Conservation (phyloP, 2,329 filamentous ascomycete genomes). For the Berkeleyomyces rouxiae region DNA sequence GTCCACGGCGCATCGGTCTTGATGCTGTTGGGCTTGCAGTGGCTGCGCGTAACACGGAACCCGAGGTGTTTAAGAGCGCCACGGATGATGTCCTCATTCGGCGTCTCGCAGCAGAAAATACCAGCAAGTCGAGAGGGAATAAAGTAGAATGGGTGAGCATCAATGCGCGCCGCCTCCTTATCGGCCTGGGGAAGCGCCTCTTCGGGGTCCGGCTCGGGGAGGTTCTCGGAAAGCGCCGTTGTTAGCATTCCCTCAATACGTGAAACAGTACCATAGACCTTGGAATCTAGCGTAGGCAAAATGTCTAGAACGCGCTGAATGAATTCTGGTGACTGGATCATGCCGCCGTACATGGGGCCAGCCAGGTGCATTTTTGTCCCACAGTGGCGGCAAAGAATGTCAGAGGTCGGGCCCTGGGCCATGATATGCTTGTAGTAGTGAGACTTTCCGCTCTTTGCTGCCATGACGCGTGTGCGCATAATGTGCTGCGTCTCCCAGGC, state of each 20-base stretch:
- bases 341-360: slow-evolving; percentile 90
- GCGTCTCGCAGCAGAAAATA: slow-evolving; percentile 61
- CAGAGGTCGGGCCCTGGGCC: slow-evolving; percentile 50
- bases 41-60: slow-evolving; percentile 69
- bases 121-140: slow-evolving; percentile 58
- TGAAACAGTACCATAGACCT: slow-evolving; percentile 61
- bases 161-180: slow-evolving; percentile 43
- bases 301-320: slow-evolving; percentile 61
- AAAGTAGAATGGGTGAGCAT: slow-evolving; percentile 75
- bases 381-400: slow-evolving; percentile 63
- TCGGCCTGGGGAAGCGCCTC: slow-evolving; percentile 22
- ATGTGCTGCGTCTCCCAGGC: slow-evolving; percentile 74
- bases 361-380: slow-evolving; percentile 71
- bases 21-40: slow-evolving; percentile 76
- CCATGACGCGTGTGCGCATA: slow-evolving; percentile 47
- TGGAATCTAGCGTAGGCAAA: slow-evolving; percentile 47
- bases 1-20: slow-evolving; percentile 89
- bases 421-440: slow-evolving; percentile 66
- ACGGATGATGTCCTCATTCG: slow-evolving; percentile 60
- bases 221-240: slow-evolving; percentile 64
- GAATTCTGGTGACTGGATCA: slow-evolving; percentile 70
- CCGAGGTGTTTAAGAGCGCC: slow-evolving; percentile 70
- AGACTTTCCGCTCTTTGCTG: slow-evolving; percentile 53
- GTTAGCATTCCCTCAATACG: slow-evolving; percentile 84
- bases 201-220: slow-evolving; percentile 24